phyloP scores from a whole-genome alignment of 306 rosid genomes.

The Prunus fruticosa region DNA sequence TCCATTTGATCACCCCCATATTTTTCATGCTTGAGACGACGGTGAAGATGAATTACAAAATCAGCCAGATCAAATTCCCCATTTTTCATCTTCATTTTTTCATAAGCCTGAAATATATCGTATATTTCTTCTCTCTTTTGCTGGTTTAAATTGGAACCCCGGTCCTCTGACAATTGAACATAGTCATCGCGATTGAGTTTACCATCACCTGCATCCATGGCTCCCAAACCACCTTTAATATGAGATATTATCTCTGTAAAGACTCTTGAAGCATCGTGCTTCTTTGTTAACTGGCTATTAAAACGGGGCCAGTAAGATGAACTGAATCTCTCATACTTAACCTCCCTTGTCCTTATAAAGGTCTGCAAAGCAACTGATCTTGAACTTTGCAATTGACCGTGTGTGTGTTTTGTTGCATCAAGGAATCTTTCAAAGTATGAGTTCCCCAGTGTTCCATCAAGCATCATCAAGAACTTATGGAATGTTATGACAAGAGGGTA shows the following conservation, averaged over 20 bases:
- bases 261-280: conserved; percentile 56
- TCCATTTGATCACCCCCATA: conserved; percentile 54
- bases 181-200: conserved; percentile 52
- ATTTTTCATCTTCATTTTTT: conserved; percentile 55
- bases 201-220: conserved; percentile 37
- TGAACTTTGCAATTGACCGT: conserved; percentile 22
- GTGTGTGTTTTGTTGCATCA: conserved; percentile 19
- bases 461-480: conserved; percentile 74
- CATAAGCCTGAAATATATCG: conserved; percentile 56
- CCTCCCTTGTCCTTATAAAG: conserved; percentile 58
- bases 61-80: conserved; percentile 79
- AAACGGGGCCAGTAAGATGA: conserved; percentile 72
- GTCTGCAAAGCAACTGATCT: conserved; percentile 52
- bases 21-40: conserved; percentile 35
- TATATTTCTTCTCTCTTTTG: conserved; percentile 50
- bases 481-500: conserved; percentile 75
- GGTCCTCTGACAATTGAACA: conserved; percentile 36
- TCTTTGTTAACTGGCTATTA: conserved; percentile 46
- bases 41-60: conserved; percentile 64
- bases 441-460: conserved; percentile 63
- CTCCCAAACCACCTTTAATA: conserved; percentile 58
- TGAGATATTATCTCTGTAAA: conserved; percentile 71
- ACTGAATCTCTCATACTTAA: conserved; percentile 59
- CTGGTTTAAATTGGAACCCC: conserved; percentile 42
- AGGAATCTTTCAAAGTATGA: conserved; percentile 65